Percentiles rank a stretch among this genome's conserved stretches.
Conservation (phyloP, 2,329 filamentous ascomycete species). For the Lojkania enalia region DNA sequence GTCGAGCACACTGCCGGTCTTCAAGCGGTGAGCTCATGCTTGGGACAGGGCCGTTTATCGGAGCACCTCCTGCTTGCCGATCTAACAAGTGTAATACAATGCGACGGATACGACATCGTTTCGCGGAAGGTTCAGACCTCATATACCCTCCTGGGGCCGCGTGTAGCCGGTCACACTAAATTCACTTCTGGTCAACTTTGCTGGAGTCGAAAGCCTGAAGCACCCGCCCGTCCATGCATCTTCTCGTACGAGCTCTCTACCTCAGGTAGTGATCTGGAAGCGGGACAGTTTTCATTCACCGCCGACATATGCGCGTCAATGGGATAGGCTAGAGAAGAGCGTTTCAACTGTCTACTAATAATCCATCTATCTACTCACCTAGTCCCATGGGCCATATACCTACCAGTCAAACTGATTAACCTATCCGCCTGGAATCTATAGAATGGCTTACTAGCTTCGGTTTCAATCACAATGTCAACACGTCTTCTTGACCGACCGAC, state of each 20-base stretch:
- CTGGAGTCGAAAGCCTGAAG: too few species aligned
- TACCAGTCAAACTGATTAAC: background rate
- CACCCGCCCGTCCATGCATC: too few species aligned
- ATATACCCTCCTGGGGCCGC: too few species aligned
- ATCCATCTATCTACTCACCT: background rate
- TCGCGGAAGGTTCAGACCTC: too few species aligned
- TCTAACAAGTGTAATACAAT: background rate
- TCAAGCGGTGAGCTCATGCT: background rate
- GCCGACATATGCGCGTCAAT: too few species aligned
- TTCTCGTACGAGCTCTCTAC: too few species aligned
- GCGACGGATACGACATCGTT: background rate
- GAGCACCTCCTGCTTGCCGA: background rate
- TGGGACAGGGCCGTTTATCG: background rate
- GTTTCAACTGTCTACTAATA: too few species aligned
- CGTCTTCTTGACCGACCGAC: background rate
- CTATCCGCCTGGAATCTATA: slow-evolving; percentile 6
- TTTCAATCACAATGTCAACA: slow-evolving; percentile 5
- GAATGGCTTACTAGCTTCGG: slow-evolving; percentile 11
- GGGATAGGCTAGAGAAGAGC: too few species aligned
- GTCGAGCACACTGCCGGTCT: background rate
- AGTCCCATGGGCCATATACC: background rate
- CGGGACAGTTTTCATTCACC: too few species aligned
- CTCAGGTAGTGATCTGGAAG: too few species aligned
- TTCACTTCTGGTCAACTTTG: too few species aligned
- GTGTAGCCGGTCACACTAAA: too few species aligned